Base-by-base conservation (phyloP, 257 asterid genomes). In the Solanum corneliomulleri region DNA sequence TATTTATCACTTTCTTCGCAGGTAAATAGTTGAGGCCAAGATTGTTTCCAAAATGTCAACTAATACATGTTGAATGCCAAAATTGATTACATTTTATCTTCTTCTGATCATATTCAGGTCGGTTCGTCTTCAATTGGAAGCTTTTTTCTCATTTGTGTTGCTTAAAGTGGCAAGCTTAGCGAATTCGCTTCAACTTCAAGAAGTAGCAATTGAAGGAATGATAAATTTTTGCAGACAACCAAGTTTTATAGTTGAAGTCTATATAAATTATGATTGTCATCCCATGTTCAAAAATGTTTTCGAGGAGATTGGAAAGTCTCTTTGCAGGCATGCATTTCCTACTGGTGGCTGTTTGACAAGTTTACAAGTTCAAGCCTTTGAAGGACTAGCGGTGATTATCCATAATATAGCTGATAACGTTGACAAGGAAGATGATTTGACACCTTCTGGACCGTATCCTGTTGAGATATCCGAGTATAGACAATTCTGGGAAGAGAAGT, bases 271-370 rank as follows among this genome's bases (percentile, higher is more conserved):
- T 44, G 99, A 97, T 83, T 94, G 97, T 66, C 97, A 96, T 75
- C 98, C 98, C 3, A 91, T 91, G 58, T 96, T 96, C 74, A 80
- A 87, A 86, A 97, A 94, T 87, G 94, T 94, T 58, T 97, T 97
- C 18, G 98, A 97, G 90, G 99, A 95, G 83, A 93, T 91, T 1
- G 95, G 97, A 10, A 95, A 91, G 86, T 87, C 94, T 76, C 93
- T 97, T 4, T 94, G 99, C 91, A 95, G 92, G 92, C 91, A 95
- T 71, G 99, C 99, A 1, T 97, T 93, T 39, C 99, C 99, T 16
- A 88, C 96, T 5, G 94, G 96, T 2, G 90, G 90, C 10, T 42
- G 58, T 42, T 66, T 92, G 71, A 91, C 98, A 21, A 94, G 98
- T 76, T 89, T 93, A 83, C 99, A 97, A 23, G 88, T 93, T 29